phyloP scores from a whole-genome alignment of 2,329 filamentous ascomycete genomes.

The Colletotrichum lindemuthianum region DNA sequence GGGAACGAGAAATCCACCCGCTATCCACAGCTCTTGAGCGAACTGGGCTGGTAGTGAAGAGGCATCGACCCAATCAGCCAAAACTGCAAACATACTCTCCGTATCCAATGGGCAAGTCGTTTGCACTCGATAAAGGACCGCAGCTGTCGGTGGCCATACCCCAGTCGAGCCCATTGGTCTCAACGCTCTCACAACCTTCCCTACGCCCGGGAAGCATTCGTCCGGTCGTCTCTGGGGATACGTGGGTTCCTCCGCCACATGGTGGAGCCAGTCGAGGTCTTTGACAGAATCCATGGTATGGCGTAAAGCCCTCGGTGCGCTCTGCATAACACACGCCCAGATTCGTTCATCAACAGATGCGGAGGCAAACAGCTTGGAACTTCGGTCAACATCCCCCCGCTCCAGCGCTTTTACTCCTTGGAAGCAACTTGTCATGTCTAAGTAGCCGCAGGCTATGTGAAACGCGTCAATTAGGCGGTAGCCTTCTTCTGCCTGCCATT shows the following conservation, averaged over 20 bases:
- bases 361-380: background rate
- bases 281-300: background rate
- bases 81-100: background rate
- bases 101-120: background rate
- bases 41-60: background rate
- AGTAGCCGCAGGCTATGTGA: conserved; percentile 4
- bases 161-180: background rate
- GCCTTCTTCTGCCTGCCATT: background rate
- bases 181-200: background rate
- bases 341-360: background rate
- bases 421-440: background rate
- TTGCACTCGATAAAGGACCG: background rate
- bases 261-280: background rate
- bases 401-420: background rate
- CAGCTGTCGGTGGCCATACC: background rate
- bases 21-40: conserved; percentile 2
- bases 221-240: background rate
- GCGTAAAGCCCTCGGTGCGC: background rate
- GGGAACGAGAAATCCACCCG: conserved; percentile 3
- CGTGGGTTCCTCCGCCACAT: background rate
- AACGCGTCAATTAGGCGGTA: conserved; percentile 2
- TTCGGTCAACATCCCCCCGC: background rate
- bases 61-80: background rate
- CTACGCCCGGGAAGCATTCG: background rate
- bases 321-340: conserved; percentile 5